Evolutionary conservation across 768 basidiomycete genomes (phyloP).

Genomic region (Auriscalpium microsporum): DNA sequence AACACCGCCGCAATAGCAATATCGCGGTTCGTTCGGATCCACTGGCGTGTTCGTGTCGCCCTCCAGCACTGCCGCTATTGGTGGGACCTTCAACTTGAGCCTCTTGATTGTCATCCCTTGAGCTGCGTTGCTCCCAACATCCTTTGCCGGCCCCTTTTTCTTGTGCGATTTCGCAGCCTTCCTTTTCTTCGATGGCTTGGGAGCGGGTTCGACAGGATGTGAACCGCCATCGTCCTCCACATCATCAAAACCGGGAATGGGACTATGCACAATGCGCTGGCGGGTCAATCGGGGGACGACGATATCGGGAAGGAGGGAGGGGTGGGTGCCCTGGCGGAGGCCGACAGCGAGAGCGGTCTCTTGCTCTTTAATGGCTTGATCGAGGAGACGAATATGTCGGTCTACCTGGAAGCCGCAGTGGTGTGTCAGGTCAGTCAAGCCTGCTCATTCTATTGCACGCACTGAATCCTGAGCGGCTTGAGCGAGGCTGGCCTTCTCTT

Average conservation of each 20-base stretch:
- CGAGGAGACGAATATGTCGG: constrained; percentile 68
- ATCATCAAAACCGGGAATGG: constrained; percentile 25
- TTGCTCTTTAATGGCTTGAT: constrained; percentile 62
- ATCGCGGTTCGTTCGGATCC: constrained; percentile 41
- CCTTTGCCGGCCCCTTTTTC: constrained; percentile 18
- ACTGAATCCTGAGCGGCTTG: constrained; percentile 16
- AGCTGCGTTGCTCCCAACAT: neutral
- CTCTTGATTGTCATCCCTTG: neutral
- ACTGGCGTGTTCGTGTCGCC: constrained; percentile 12
- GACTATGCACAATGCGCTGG: constrained; percentile 34
- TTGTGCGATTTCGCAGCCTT: constrained; percentile 17
- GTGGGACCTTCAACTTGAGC: constrained; percentile 30
- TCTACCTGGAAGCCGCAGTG: constrained; percentile 45
- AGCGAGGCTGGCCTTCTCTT: constrained; percentile 15
- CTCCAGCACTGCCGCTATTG: constrained; percentile 12
- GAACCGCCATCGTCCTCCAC: constrained; percentile 5
- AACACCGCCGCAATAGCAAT: constrained; percentile 75
- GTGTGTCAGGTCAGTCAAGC: neutral
- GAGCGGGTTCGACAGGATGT: constrained; percentile 1
- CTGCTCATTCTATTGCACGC: neutral
- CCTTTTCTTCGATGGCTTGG: neutral
- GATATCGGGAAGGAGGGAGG: constrained; percentile 54
- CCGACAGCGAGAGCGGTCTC: constrained; percentile 48
- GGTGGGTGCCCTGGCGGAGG: constrained; percentile 44
- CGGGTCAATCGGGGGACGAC: constrained; percentile 46